Percentiles rank a stretch among this genome's conserved stretches.
Conservation (phyloP, 257 asterid species). For the Marsdenia floribunda region DNA sequence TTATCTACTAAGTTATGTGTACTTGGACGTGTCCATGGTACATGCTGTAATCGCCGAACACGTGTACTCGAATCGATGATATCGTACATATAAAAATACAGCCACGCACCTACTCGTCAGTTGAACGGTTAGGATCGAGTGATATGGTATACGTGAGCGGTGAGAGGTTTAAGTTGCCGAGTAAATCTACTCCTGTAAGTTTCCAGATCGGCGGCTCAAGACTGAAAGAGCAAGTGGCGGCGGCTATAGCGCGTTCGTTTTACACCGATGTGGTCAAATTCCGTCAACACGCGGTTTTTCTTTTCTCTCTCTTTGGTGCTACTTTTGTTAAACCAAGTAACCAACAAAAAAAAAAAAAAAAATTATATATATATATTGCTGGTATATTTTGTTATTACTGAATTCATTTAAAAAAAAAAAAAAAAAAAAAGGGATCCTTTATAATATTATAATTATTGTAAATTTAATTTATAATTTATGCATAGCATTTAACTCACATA, state of each 20-base stretch:
- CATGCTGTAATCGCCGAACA: neutral
- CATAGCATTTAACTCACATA: no score
- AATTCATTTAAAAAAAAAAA: no score
- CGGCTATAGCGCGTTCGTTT: neutral
- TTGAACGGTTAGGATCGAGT: neutral
- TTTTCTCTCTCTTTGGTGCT: neutral
- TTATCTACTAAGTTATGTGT: neutral
- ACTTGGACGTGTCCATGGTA: neutral
- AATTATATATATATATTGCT: no score
- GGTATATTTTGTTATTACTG: no score
- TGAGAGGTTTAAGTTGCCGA: neutral
- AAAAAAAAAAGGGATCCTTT: no score
- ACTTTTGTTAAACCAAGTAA: no score
- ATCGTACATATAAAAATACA: neutral
- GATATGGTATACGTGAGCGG: neutral
- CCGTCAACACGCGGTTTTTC: slow-evolving; percentile 7
- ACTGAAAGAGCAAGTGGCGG: neutral
- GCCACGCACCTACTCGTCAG: neutral
- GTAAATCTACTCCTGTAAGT: neutral
- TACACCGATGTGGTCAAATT: neutral
- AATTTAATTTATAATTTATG: no score
- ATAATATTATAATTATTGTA: no score
- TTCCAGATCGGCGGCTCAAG: slow-evolving; percentile 2
- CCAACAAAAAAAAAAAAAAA: no score
- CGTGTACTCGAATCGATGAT: neutral